A percentile compares a stretch with the other conserved stretches of the same genome.
These are phyloP conservation scores for Wickerhamomyces bisporus DNA, from an alignment of 805 yeast genomes.

Conservation along the genomic window DNA sequence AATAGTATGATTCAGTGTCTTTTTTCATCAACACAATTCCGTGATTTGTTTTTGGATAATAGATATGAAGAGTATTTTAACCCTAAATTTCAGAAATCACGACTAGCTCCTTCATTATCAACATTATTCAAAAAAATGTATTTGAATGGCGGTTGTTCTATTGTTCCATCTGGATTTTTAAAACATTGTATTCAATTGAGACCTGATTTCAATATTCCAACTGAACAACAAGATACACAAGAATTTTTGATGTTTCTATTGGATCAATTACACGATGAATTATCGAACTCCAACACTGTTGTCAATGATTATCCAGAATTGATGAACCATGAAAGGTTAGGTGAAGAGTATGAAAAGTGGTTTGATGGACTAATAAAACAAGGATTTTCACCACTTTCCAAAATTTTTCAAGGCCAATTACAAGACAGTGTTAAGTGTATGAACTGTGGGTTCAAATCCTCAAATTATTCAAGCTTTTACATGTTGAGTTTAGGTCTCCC, in stretches of 20 bases:
- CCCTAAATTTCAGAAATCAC: slow-evolving; percentile 22
- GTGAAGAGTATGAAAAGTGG: slow-evolving; percentile 59
- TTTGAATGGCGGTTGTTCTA: slow-evolving; percentile 52
- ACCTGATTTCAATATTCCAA: slow-evolving; percentile 65
- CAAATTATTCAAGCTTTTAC: slow-evolving; percentile 57
- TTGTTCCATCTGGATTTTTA: slow-evolving; percentile 62
- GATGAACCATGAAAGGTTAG: slow-evolving; percentile 28
- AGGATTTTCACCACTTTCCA: slow-evolving; percentile 64
- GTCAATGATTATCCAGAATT: slow-evolving; percentile 34
- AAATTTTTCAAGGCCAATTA: slow-evolving; percentile 67
- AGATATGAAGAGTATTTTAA: slow-evolving; percentile 40
- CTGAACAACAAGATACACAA: slow-evolving; percentile 79
- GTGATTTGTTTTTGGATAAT: slow-evolving; percentile 42
- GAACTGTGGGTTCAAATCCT: slow-evolving; percentile 56
- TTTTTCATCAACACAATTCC: slow-evolving; percentile 48
- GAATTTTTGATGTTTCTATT: slow-evolving; percentile 64
- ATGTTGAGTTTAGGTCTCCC: slow-evolving; percentile 63
- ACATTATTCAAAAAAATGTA: slow-evolving; percentile 53
- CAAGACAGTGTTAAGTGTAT: slow-evolving; percentile 60
- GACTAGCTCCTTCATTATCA: slow-evolving; percentile 46
- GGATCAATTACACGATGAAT: slow-evolving; percentile 66
- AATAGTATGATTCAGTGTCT: slow-evolving; percentile 70
- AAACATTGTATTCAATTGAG: slow-evolving; percentile 45
- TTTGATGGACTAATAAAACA: slow-evolving; percentile 46
- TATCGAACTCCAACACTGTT: slow-evolving; percentile 36